Base-by-base conservation (phyloP, 176 grass and related monocot species). In the Paspalum notatum region DNA sequence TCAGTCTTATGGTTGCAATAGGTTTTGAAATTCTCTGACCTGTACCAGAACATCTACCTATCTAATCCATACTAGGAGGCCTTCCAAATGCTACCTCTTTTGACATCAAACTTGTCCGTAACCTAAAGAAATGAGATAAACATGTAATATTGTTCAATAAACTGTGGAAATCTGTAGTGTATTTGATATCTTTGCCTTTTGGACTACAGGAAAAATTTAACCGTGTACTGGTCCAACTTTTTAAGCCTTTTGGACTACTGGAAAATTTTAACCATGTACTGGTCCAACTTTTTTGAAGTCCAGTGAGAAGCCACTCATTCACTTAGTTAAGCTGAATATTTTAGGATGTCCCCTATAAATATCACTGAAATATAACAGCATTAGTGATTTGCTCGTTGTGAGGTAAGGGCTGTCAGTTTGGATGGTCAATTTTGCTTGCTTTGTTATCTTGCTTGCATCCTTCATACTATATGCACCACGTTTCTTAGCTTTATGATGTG, bases 101-200 rank as follows among this genome's bases (percentile, higher is more conserved):
- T 48, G 8, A 14, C 45, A 50, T 45, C 45, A 63, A n/a, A 60
- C 24, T 39, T 78, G 25, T 63, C 76, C 52, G 45, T 46, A 38
- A 65, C 60, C 45, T 24, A 69, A 69, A 0, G 27, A 47, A 46
- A 59, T 10, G 51, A 48, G 66, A 81, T 22, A 44, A 71, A 61
- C 17, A 37, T 60, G 17, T 70, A 48, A 47, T 25, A 56, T 69
- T 45, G 37, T 56, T 68, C 13, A 26, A 68, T 21, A 24, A 48
- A 71, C 67, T 81, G 4, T 20, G 20, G 7, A 52, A 66, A 22
- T 66, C 21, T 53, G 26, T n/a, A 39, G 26, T 78, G 1, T 42
- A 18, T 79, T 54, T 67, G 62, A 66, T 67, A 54, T n/a, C n/a
- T 51, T 63, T 52, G 45, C 24, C 61, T 17, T 66, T 54, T 24